Base-by-base conservation (phyloP, 768 basidiomycete species). In the Agaricus subrufescens region DNA sequence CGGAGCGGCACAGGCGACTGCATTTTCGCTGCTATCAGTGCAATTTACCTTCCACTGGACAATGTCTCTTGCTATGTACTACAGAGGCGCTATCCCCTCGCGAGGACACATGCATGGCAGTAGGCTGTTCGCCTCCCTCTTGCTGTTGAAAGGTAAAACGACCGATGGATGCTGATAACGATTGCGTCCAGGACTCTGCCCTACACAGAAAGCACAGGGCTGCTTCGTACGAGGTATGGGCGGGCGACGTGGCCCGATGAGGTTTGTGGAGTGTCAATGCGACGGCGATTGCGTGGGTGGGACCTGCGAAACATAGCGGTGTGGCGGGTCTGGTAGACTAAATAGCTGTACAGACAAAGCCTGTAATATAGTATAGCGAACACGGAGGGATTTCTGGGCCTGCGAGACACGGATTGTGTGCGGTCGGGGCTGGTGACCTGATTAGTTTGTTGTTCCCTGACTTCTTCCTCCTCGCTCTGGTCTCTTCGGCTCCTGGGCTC, bases 391-490 rank as follows among this genome's bases (percentile, higher is more conserved):
- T 42, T n/a, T n/a, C 38, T 38, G 27, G 26, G 31, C 37, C 38
- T 51, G 43, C 27, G 50, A 46, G 42, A 43, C 53, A 27, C 39
- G 47, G 46, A 57, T 46, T 39, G 50, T 60, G 62, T 55, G 63
- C 62, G 56, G 59, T 54, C 58, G 58, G 56, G 53, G 50, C 57
- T 56, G 53, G 60, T 68, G 67, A 67, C 68, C 63, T 68, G 66
- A 71, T 69, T 71, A 69, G 69, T 69, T 65, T 66, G 65, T 70
- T 71, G 66, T 64, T 67, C 66, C 66, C 65, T 69, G 62, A 62
- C 66, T 63, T 64, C 56, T 61, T 60, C 64, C 63, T 62, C 60
- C 62, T 65, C 61, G 54, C 59, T 61, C 60, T 65, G 63, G 64
- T 62, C 63, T 65, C 58, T 46, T 64, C 60, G 62, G 60, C 60